Evolutionary conservation across 108 stramenopile species (phyloP), one percentile per base, ranked within the genome.

Genomic region (Conticribra guillardii): DNA sequence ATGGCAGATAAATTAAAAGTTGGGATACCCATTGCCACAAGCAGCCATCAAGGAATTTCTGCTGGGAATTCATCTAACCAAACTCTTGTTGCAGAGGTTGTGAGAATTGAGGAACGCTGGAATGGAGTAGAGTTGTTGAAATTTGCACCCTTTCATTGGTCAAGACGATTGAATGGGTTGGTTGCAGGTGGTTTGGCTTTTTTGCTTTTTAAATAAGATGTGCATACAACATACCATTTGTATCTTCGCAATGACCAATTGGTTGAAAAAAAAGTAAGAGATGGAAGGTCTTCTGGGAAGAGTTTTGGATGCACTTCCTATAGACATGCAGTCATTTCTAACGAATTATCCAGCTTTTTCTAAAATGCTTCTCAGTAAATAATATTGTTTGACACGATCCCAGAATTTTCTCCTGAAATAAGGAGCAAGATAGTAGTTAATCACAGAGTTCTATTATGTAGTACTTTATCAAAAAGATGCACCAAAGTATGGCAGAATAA

Each of bases 71-170:
- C 27, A n/a, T 22, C 3, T 21, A 9, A 24, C 9, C 50, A 65
- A 32, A 23, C 54, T 30, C 51, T 69, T 58, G 69, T 77, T 24
- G 76, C 61, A 0, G 76, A 77, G 17, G 63, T 69, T 45, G 68
- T 77, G 0, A 41, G 52, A 37, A 64, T 77, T 47, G 76, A 77
- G 55, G 76, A 77, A 50, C 30, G 45, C 52, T 77, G 76, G 76
- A 70, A 69, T 59, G 76, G 60, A 22, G 76, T 77, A 2, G 46
- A 51, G 26, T 57, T 77, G 51, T 17, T 77, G 4, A 27, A 64
- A 2, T 61, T 45, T 23, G 11, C 17, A 19, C 67, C 61, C 7
- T 63, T 76, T 59, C 63, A 64, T 45, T 69, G 68, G 62, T 65
- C 68, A 24, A 37, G 76, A 27, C 62, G 76, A 17, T 22, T 77